Conservation (phyloP, 164 flowering plant species). For the Santalum album region DNA sequence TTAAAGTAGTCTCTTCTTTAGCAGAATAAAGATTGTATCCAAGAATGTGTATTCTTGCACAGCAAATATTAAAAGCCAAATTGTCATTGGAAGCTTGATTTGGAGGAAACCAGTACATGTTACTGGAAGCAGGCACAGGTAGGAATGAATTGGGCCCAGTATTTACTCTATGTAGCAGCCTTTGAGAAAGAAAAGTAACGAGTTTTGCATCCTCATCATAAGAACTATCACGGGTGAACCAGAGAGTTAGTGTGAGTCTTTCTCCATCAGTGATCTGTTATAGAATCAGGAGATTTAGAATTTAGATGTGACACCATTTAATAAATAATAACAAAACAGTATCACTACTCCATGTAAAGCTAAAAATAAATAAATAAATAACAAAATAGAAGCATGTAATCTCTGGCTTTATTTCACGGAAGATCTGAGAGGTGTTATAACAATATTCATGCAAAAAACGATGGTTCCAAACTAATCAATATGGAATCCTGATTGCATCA, state of each 20-base stretch:
- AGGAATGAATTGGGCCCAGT: constrained; percentile 21
- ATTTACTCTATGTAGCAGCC: constrained; percentile 5
- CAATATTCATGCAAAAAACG: no score
- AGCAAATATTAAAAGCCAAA: constrained; percentile 63
- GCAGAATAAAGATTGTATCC: constrained; percentile 43
- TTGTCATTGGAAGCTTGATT: constrained; percentile 26
- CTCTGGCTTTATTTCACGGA: no score
- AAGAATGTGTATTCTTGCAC: constrained; percentile 59
- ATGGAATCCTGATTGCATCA: no score
- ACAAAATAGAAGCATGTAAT: no score
- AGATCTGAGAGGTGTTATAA: no score
- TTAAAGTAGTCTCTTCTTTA: constrained; percentile 10
- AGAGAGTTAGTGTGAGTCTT: constrained; percentile 76
- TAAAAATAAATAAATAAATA: no score
- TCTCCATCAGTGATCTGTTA: constrained; percentile 75
- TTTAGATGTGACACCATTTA: neutral
- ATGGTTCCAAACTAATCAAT: no score
- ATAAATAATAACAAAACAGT: neutral
- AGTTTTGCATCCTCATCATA: constrained; percentile 90
- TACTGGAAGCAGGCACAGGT: constrained; percentile 64
- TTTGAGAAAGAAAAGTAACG: constrained; percentile 45
- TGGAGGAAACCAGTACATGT: constrained; percentile 89
- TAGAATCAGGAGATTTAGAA: neutral
- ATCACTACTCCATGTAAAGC: neutral
- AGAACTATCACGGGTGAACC: constrained; percentile 74